Evolutionary conservation across 2,329 filamentous ascomycete genomes (phyloP), one percentile per base, ranked within the genome.

Genomic region (Davidsoniella neocaledoniae): DNA sequence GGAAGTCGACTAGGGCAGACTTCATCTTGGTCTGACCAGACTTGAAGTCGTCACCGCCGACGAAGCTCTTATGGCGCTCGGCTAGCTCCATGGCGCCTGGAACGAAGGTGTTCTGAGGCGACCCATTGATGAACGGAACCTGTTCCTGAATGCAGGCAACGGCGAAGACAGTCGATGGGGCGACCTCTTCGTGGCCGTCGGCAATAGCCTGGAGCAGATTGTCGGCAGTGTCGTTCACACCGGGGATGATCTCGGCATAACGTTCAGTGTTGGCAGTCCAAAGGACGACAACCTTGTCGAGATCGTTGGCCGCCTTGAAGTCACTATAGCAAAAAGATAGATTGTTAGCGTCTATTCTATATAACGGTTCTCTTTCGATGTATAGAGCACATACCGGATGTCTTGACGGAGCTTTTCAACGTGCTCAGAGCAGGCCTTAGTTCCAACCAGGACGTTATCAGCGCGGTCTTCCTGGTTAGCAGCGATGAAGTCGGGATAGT

Each of bases 1-100:
- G 69, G 71, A 98, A 98, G 69, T 98, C 91, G 43, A 96, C 91
- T 26, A 98, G 79, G 17, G 91, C 91, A 54, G 91, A 96, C 73
- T 98, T 98, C 91, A 98, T 98, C 80, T 98, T 98, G 64, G 91
- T 98, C 74, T 98, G 91, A 55, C 91, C 91, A 55, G 91, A 96
- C 73, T 98, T 98, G 81, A 98, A 98, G 70, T 98, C 91, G 61
- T 98, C 91, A 56, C 91, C 91, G 53, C 91, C 91, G 60, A 98
- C 87, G 71, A 94, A 98, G 55, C 88, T 79, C 51, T 77, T 74
- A 66, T 93, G 80, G 66, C 82, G 74, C 71, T 93, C 85, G 19
- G 91, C 91, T 52, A 98, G 79, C 62, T 90, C 74, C 57, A 96
- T 81, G 54, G 83, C 85, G 61, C 91, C 91, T 7, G 90, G 90